Evolutionary conservation across 371 early-diverging fungal genomes (phyloP), one percentile per base, ranked within the genome.

Genomic region (Phascolomyces articulosus): DNA sequence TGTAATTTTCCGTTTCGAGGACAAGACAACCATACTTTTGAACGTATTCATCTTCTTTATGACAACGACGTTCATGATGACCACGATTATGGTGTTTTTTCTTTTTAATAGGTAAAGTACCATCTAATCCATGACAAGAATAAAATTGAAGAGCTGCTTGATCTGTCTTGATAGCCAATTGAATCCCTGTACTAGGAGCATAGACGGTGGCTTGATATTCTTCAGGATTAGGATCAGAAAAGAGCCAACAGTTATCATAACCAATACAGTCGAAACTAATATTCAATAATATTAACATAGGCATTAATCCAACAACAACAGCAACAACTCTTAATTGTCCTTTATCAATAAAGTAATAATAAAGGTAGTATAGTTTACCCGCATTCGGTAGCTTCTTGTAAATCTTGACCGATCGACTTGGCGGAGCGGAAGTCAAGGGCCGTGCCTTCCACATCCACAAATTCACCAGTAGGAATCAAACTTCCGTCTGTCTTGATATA

Each of bases 201-300:
- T 65, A 66, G 20, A 60, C 63, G n/a, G 34, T 55, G 31, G 66
- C 60, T 38, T 66, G 66, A n/a, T 58, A 28, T 40, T 70, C 53
- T 15, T 63, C 38, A 23, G 62, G 34, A 49, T 65, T 57, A 23
- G 66, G 62, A 20, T 75, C 72, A 3, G 60, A 63, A 4, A 71
- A 66, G 3, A 74, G 63, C 72, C 73, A 77, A 18, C 67, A 69
- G 47, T 77, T 78, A 31, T 75, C 76, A 27, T 70, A 70, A 31
- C 70, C 70, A 23, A 63, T 48, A 29, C 70, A 70, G 38, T 66
- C 60, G 28, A 41, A 55, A 2, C 67, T 66, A 55, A 2, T 27
- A 8, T 13, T 16, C 16, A 4, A 16, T 34, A 34, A 34, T 11
- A 34, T 9, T 6, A 34, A 34, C 11, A 34, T 34, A n/a, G n/a